These are phyloP conservation scores for Macrocybe gigantea DNA, from an alignment of 768 basidiomycete genomes.

Conservation along the genomic window DNA sequence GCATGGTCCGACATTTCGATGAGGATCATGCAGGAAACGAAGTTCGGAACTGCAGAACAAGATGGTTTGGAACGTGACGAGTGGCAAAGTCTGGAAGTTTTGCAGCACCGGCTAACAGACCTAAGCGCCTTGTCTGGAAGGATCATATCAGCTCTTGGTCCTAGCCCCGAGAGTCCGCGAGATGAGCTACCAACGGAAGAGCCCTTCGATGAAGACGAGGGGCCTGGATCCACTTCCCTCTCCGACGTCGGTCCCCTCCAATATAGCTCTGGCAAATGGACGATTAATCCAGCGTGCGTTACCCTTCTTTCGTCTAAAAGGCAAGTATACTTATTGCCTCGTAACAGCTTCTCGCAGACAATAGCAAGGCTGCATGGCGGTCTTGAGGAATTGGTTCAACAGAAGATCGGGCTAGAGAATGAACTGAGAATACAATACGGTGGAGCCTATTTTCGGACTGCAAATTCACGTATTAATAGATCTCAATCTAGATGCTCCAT, in stretches of 20 bases:
- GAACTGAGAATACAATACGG: constrained; percentile 50
- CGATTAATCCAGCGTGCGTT: constrained; percentile 61
- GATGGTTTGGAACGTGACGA: constrained; percentile 23
- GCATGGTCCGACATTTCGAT: constrained; percentile 50
- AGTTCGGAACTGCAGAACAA: constrained; percentile 38
- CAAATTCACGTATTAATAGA: too few relatives aligned
- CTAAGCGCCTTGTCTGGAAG: constrained; percentile 47
- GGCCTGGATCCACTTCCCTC: neutral
- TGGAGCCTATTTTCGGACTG: constrained; percentile 19
- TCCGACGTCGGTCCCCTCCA: constrained; percentile 6
- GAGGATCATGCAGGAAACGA: constrained; percentile 51
- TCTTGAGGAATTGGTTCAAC: constrained; percentile 37
- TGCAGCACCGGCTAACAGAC: constrained; percentile 47
- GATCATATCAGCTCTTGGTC: constrained; percentile 40
- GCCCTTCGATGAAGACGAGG: neutral
- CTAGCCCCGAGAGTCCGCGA: constrained; percentile 15
- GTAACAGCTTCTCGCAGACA: constrained; percentile 54
- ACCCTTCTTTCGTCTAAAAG: neutral
- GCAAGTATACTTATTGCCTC: constrained; percentile 1
- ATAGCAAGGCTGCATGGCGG: constrained; percentile 42
- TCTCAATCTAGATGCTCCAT: constrained; percentile 50
- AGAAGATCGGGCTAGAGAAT: constrained; percentile 48
- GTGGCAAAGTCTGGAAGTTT: constrained; percentile 51
- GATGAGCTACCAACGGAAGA: constrained; percentile 13
- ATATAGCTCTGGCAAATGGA: constrained; percentile 39